phyloP scores from a whole-genome alignment of 345 rosid genomes.

The Jatropha curcas region DNA sequence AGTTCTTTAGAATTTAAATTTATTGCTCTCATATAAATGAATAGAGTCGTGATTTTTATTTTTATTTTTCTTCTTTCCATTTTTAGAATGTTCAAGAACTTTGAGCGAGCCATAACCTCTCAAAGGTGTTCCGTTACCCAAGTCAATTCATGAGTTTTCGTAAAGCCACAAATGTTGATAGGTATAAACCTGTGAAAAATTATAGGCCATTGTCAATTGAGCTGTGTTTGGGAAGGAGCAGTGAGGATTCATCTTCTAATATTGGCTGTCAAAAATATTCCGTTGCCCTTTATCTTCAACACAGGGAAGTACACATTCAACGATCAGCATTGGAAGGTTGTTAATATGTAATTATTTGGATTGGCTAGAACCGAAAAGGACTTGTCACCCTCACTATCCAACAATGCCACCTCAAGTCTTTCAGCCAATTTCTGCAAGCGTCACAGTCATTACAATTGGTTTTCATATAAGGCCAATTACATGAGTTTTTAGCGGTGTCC shows the following conservation, averaged over 20 bases:
- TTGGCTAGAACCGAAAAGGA: neutral
- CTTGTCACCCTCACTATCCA: constrained; percentile 3
- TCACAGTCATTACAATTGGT: neutral
- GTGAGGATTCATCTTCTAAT: neutral
- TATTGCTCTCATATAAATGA: no score
- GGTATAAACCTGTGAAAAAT: no score
- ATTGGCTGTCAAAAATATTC: neutral
- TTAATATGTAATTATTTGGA: neutral
- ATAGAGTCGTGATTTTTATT: no score
- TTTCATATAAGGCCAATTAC: constrained; percentile 3
- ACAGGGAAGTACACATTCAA: neutral
- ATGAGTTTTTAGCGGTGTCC: neutral
- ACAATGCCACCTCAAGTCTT: neutral
- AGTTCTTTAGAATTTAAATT: no score
- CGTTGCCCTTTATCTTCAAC: neutral
- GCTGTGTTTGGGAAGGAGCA: no score
- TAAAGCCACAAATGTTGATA: no score
- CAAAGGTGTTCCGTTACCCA: no score
- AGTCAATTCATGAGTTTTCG: no score
- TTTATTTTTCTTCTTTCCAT: no score
- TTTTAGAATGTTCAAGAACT: no score
- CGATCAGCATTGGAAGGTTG: neutral
- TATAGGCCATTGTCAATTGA: no score
- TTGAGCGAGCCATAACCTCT: no score
- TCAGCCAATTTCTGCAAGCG: neutral